phyloP scores from a whole-genome alignment of 345 rosid species.

The Citrus reticulata region DNA sequence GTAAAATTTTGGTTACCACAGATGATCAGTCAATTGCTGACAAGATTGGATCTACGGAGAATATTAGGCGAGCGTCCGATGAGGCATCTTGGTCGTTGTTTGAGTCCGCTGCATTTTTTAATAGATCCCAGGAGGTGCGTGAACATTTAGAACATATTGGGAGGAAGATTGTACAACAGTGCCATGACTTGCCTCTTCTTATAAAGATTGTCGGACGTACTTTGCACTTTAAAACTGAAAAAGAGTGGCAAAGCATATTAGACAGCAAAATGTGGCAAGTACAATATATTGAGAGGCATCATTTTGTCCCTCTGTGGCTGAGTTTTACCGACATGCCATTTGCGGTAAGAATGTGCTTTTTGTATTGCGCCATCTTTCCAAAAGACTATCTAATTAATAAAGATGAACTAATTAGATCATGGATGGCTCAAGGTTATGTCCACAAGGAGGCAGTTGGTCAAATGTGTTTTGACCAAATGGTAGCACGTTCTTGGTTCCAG shows the following conservation, averaged over 20 bases:
- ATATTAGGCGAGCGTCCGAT: background rate
- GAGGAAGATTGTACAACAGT: conserved; percentile 11
- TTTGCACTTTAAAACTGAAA: conserved; percentile 1
- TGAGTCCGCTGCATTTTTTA: background rate
- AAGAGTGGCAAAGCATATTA: conserved; percentile 4
- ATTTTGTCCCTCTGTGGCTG: background rate
- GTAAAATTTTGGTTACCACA: background rate
- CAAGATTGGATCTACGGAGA: background rate
- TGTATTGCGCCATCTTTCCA: conserved; percentile 18
- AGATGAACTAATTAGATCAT: background rate
- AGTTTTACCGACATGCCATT: background rate
- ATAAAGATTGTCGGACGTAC: conserved; percentile 15
- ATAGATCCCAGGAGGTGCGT: background rate
- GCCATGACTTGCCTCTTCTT: conserved; percentile 24
- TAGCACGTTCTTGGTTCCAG: background rate
- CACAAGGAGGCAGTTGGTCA: background rate
- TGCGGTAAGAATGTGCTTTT: background rate
- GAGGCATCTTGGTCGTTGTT: conserved; percentile 15
- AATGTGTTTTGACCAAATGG: background rate
- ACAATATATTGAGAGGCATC: background rate
- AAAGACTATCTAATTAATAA: background rate
- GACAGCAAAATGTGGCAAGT: conserved; percentile 5
- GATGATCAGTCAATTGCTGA: background rate
- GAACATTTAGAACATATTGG: conserved; percentile 2
- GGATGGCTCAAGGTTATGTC: background rate